Evolutionary conservation across 108 stramenopile species (phyloP).

Genomic region (Craspedostauros australis): DNA sequence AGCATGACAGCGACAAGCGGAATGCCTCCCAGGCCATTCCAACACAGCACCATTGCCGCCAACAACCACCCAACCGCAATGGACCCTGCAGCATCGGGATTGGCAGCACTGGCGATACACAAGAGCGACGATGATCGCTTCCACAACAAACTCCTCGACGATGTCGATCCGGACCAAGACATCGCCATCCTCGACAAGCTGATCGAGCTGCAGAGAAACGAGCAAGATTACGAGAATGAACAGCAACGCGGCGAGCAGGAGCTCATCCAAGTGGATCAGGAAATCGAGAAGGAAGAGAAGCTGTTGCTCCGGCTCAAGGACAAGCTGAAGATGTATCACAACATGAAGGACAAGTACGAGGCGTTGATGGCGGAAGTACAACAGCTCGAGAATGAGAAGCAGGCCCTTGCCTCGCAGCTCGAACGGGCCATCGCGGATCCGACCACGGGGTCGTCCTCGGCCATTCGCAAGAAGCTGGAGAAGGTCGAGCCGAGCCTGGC

Average conservation of each 20-base stretch:
- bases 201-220: conserved; percentile 69
- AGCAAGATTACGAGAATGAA: conserved; percentile 54
- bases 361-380: conserved; percentile 70
- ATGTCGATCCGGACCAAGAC: conserved; percentile 80
- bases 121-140: conserved; percentile 14
- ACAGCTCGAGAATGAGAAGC: conserved; percentile 70
- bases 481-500: conserved; percentile 62
- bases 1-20: too few relatives aligned
- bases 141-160: conserved; percentile 39
- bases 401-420: conserved; percentile 54
- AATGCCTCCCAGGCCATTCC: too few relatives aligned
- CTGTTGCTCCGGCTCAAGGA: conserved; percentile 66
- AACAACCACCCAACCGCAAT: too few relatives aligned
- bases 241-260: conserved; percentile 54
- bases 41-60: too few relatives aligned
- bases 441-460: conserved; percentile 54
- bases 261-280: conserved; percentile 60
- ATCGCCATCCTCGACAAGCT: conserved; percentile 79
- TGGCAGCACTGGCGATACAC: too few relatives aligned
- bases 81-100: too few relatives aligned
- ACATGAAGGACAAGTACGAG: conserved; percentile 76
- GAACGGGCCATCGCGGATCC: conserved; percentile 67
- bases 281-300: conserved; percentile 64
- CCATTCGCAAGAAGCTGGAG: conserved; percentile 71
- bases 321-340: conserved; percentile 73